Percentiles rank a stretch among this genome's conserved stretches.
Conservation (phyloP, 169 alveolate species). For the Miamiensis avidus region DNA sequence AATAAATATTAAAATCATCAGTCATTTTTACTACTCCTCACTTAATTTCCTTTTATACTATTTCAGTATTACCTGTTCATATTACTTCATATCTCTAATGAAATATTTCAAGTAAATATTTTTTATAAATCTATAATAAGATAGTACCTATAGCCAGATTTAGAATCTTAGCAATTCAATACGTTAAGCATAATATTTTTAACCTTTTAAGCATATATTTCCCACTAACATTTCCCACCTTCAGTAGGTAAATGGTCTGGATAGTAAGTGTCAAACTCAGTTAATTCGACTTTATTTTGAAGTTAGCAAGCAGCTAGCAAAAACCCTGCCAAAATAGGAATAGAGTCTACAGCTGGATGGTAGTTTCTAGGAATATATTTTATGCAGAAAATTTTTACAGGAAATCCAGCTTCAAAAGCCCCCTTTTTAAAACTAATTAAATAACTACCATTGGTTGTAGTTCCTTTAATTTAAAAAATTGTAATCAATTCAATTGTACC, state of each 20-base stretch:
- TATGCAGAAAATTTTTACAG: conserved; percentile 36
- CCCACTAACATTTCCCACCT: neutral
- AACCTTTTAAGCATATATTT: neutral
- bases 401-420: conserved; percentile 52
- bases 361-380: conserved; percentile 29
- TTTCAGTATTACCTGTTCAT: neutral
- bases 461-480: conserved; percentile 16
- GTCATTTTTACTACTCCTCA: neutral
- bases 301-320: conserved; percentile 21
- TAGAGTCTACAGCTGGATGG: conserved; percentile 24
- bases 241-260: conserved; percentile 5
- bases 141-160: neutral
- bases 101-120: too few relatives aligned
- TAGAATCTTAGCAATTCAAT: neutral
- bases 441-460: conserved; percentile 69
- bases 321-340: conserved; percentile 14
- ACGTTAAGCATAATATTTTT: neutral
- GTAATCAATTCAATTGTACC: too few relatives aligned
- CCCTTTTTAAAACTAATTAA: conserved; percentile 68
- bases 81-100: neutral
- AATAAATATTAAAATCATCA: too few relatives aligned
- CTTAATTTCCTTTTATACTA: neutral
- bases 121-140: too few relatives aligned
- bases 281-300: conserved; percentile 25
- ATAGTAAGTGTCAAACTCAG: conserved; percentile 37